phyloP scores from a whole-genome alignment of 768 basidiomycete genomes.

The Tulasnella sp. region DNA sequence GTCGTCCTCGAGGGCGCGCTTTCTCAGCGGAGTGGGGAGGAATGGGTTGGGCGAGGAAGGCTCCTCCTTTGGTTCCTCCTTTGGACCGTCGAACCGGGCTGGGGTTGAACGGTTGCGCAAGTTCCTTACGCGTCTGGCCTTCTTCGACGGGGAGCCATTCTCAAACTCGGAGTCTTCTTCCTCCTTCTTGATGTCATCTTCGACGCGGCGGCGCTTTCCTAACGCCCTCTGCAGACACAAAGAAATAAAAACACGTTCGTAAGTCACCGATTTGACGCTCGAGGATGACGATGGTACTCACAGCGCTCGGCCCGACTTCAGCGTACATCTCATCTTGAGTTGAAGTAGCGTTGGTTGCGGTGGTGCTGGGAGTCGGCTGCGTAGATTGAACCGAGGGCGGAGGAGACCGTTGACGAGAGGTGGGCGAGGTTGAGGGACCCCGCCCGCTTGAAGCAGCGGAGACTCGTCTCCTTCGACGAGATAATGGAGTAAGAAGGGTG shows the following conservation, averaged over 20 bases:
- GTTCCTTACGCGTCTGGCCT: background rate
- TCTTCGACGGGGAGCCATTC: background rate
- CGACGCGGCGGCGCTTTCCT: background rate
- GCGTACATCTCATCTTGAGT: no score
- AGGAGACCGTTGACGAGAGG: no score
- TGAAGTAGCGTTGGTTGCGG: no score
- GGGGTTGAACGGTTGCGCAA: background rate
- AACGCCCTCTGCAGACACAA: background rate
- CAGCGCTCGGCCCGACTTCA: no score
- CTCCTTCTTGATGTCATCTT: background rate
- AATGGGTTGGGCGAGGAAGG: background rate
- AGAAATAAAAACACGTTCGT: background rate
- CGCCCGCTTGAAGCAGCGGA: no score
- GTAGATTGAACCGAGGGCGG: no score
- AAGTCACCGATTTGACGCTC: background rate
- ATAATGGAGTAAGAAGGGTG: no score
- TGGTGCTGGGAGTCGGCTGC: no score
- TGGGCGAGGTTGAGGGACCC: no score
- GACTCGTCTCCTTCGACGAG: no score
- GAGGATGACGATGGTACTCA: no score
- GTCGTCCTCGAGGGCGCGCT: background rate
- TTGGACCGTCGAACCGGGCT: background rate
- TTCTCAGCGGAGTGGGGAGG: background rate
- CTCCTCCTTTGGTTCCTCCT: background rate
- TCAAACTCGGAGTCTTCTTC: background rate